phyloP scores from a whole-genome alignment of 805 yeast genomes.

The Wickerhamiella vanderwaltii region DNA sequence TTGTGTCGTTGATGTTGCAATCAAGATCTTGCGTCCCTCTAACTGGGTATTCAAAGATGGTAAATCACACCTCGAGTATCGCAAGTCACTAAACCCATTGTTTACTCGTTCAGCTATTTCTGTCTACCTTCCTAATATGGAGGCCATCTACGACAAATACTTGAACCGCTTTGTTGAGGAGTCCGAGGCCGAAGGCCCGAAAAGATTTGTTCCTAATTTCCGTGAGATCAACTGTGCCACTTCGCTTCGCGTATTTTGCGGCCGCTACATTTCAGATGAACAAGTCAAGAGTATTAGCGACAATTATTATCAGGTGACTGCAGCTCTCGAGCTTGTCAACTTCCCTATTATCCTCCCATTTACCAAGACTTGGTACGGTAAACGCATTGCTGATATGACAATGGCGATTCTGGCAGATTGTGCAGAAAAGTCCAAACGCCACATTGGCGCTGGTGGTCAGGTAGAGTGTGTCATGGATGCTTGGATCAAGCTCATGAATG shows the following conservation, averaged over 20 bases:
- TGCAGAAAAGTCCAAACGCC: conserved; percentile 76
- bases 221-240: conserved; percentile 94
- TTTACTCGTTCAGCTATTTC: conserved; percentile 77
- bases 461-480: conserved; percentile 90
- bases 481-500: conserved; percentile 80
- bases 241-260: conserved; percentile 88
- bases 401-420: conserved; percentile 85
- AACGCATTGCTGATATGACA: conserved; percentile 81
- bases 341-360: conserved; percentile 93
- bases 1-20: conserved; percentile 95
- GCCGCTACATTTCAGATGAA: conserved; percentile 83
- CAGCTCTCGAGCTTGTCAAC: conserved; percentile 92
- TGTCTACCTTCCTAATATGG: conserved; percentile 74
- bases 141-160: conserved; percentile 72
- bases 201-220: conserved; percentile 79
- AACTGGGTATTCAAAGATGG: conserved; percentile 99
- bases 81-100: conserved; percentile 78
- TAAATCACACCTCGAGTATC: conserved; percentile 85
- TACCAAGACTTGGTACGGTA: conserved; percentile 97
- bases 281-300: conserved; percentile 84
- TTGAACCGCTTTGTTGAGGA: conserved; percentile 49
- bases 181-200: conserved; percentile 49
- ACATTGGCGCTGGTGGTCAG: conserved; percentile 62
- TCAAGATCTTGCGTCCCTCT: conserved; percentile 82
- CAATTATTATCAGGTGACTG: conserved; percentile 82